Conservation (phyloP, 441 rosid genomes). For the Eutrema salsugineum region DNA sequence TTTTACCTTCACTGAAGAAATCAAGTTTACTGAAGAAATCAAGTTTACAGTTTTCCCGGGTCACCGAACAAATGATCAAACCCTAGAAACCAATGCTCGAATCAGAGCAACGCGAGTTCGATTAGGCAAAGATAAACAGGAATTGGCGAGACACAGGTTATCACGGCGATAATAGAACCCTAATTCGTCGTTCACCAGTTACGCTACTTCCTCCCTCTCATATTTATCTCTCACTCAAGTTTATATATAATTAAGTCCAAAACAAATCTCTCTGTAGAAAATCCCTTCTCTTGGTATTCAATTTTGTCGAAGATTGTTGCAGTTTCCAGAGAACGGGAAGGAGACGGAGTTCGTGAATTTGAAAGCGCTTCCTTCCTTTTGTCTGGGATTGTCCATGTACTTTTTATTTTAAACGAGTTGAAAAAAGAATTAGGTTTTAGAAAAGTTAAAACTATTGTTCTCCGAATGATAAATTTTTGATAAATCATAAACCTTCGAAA, state of each 20-base stretch:
- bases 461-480: background rate
- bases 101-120: conserved; percentile 7
- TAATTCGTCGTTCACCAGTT: conserved; percentile 12
- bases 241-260: background rate
- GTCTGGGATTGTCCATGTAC: background rate
- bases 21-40: background rate
- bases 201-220: background rate
- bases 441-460: background rate
- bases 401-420: background rate
- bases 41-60: background rate
- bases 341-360: background rate
- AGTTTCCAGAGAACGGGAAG: conserved; percentile 2
- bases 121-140: background rate
- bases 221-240: background rate
- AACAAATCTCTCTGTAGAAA: background rate
- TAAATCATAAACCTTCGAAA: background rate
- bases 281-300: conserved; percentile 2
- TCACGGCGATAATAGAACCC: conserved; percentile 15
- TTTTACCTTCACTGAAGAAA: conserved; percentile 17
- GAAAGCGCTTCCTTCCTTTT: background rate
- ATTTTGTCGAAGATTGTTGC: conserved; percentile 2
- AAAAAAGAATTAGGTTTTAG: background rate
- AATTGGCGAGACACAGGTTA: background rate
- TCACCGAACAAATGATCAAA: background rate
- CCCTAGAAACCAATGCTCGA: background rate